Conservation (phyloP, 1,284 basidiomycete genomes). For the Ustilago trichophora region DNA sequence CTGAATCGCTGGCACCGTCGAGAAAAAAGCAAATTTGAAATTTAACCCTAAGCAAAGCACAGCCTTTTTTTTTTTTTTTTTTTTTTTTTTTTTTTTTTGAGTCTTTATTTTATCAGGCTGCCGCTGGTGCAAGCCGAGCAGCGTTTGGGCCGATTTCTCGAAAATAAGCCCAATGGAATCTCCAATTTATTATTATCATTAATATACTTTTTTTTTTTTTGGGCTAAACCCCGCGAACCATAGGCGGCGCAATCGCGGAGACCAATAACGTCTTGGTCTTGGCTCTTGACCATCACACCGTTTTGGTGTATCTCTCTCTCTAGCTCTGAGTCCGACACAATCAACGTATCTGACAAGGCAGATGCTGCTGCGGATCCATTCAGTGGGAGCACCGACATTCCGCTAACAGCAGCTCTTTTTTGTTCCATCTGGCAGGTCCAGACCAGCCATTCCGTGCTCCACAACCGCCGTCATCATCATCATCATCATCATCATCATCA, state of each 20-base stretch:
- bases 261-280: not conserved
- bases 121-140: not conserved
- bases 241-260: not conserved
- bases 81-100: no score
- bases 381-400: not conserved
- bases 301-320: not conserved
- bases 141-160: no score
- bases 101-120: no score
- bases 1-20: no score
- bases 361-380: not conserved
- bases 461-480: no score
- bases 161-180: no score
- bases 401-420: not conserved
- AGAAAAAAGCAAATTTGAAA: no score
- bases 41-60: no score
- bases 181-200: no score
- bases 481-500: not conserved
- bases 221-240: constrained; percentile 1
- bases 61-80: no score
- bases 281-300: not conserved
- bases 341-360: not conserved
- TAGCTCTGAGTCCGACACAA: no score
- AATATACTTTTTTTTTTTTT: not conserved
- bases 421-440: constrained; percentile 25
- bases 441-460: no score